These are phyloP conservation scores for Trichoderma asperellum DNA, from an alignment of 2,329 filamentous ascomycete species.

Conservation along the genomic window DNA sequence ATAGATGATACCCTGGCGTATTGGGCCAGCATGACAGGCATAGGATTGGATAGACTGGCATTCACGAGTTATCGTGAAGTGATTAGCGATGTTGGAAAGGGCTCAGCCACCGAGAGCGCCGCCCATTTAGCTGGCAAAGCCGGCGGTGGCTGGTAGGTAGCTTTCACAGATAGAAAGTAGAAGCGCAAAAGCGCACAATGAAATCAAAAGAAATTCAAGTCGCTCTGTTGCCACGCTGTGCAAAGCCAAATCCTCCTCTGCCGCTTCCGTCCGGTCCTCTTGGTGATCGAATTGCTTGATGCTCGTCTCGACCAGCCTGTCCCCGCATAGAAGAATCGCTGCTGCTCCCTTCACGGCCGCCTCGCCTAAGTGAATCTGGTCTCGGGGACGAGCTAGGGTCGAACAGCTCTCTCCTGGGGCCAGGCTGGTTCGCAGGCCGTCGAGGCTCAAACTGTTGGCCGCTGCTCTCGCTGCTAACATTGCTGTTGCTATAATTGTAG, in stretches of 20 bases:
- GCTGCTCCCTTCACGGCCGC: slow-evolving; percentile 10
- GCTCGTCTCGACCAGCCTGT: slow-evolving; percentile 60
- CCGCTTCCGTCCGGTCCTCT: slow-evolving; percentile 78
- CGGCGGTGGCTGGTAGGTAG: slow-evolving; percentile 83
- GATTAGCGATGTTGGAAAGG: slow-evolving; percentile 91
- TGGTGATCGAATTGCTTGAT: slow-evolving; percentile 73
- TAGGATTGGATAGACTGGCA: slow-evolving; percentile 71
- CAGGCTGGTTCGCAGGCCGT: slow-evolving; percentile 34
- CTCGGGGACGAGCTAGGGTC: slow-evolving; percentile 74
- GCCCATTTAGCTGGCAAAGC: slow-evolving; percentile 88
- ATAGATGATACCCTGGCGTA: slow-evolving; percentile 72
- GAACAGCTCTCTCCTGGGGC: slow-evolving; percentile 66
- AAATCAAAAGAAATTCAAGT: slow-evolving; percentile 35
- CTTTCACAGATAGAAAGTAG: slow-evolving; percentile 34
- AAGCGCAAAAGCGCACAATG: neutral
- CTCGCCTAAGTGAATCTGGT: slow-evolving; percentile 52
- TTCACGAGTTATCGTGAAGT: slow-evolving; percentile 91
- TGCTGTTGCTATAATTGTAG: slow-evolving; percentile 34
- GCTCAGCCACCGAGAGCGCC: slow-evolving; percentile 71
- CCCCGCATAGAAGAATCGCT: slow-evolving; percentile 40
- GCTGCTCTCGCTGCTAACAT: slow-evolving; percentile 33
- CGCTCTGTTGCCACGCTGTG: slow-evolving; percentile 58
- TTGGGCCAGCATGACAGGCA: slow-evolving; percentile 74
- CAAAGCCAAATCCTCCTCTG: slow-evolving; percentile 78
- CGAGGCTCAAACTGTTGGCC: slow-evolving; percentile 39